phyloP scores from a whole-genome alignment of 768 basidiomycete genomes.

The Termitomyces sp. region DNA sequence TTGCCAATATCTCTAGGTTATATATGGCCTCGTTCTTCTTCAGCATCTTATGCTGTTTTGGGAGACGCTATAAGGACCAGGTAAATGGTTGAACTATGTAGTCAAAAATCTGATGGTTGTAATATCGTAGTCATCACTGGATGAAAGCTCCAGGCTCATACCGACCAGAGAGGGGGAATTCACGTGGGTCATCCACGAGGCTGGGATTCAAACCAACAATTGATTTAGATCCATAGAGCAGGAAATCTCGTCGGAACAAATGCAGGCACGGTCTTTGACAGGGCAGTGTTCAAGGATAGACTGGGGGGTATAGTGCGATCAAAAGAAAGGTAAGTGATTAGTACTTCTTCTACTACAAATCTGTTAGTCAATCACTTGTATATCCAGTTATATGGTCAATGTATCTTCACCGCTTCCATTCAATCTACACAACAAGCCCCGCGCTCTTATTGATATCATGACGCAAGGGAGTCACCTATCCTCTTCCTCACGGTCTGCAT shows the following conservation, averaged over 20 bases:
- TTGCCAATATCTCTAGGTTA: background rate
- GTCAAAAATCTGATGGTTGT: background rate
- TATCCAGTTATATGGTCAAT: slow-evolving; percentile 49
- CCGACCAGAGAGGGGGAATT: slow-evolving; percentile 15
- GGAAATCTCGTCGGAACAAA: background rate
- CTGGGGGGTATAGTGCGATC: slow-evolving; percentile 49
- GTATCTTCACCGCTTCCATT: slow-evolving; percentile 51
- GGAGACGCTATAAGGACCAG: slow-evolving; percentile 12
- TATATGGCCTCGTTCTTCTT: slow-evolving; percentile 15
- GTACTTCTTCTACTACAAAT: background rate
- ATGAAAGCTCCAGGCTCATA: slow-evolving; percentile 24
- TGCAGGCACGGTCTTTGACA: slow-evolving; percentile 26
- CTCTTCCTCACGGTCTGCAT: slow-evolving; percentile 21
- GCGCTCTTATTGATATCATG: slow-evolving; percentile 14
- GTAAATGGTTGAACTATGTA: slow-evolving; percentile 2
- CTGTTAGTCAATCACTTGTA: background rate
- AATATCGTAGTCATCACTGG: slow-evolving; percentile 8
- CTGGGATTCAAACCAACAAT: background rate
- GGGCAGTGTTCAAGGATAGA: slow-evolving; percentile 44
- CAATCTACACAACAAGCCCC: slow-evolving; percentile 43
- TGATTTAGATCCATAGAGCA: background rate
- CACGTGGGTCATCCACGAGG: slow-evolving; percentile 4
- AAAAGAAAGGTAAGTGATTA: slow-evolving; percentile 45
- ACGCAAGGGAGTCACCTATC: slow-evolving; percentile 13
- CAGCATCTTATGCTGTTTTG: slow-evolving; percentile 18